Conservation (phyloP, 176 grass and related monocot genomes). For the Zea mays region Zm-B73-REFERENCE-NAM-5.0 NC_050105.1:137070001-137070500, state of each 20-base stretch:
- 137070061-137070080: constrained; percentile 21
- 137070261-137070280: background rate
- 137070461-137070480: background rate
- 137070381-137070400: background rate
- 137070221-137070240: background rate
- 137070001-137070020: constrained; percentile 37
- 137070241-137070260: background rate
- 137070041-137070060: constrained; percentile 35
- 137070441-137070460: background rate
- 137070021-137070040: constrained; percentile 43
- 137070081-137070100: constrained; percentile 33
- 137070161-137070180: background rate
- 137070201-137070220: background rate
- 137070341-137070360: background rate
- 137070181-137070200: background rate
- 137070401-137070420: background rate
- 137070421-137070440: background rate
- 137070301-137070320: background rate
- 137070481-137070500: background rate
- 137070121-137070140: constrained; percentile 10
- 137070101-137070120: constrained; percentile 31
- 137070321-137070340: background rate
- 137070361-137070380: background rate
- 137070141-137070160: background rate
- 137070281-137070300: background rate